These are phyloP conservation scores for Gymnopilus junonius DNA, from an alignment of 768 basidiomycete species.

Conservation along the genomic window DNA sequence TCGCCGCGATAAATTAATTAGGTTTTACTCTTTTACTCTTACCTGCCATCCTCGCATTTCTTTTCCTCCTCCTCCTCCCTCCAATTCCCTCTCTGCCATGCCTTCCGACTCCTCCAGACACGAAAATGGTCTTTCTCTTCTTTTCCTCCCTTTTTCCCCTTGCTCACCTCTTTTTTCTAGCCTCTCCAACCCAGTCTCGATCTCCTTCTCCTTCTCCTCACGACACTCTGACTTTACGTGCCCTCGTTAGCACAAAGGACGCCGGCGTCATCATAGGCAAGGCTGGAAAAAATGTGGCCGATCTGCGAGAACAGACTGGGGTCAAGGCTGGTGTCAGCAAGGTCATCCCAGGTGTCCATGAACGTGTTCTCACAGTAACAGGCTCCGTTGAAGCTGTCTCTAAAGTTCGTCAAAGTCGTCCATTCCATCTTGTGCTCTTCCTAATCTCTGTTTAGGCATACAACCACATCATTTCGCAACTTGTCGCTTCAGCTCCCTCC, in stretches of 20 bases:
- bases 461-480: slow-evolving; percentile 90
- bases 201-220: slow-evolving; percentile 73
- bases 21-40: slow-evolving; percentile 29
- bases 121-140: slow-evolving; percentile 52
- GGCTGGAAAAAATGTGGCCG: slow-evolving; percentile 96
- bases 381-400: slow-evolving; percentile 93
- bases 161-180: slow-evolving; percentile 37
- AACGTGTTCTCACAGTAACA: slow-evolving; percentile 94
- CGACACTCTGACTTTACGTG: slow-evolving; percentile 87
- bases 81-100: slow-evolving; percentile 53
- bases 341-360: slow-evolving; percentile 96
- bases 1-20: slow-evolving; percentile 21
- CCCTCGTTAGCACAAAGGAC: slow-evolving; percentile 96
- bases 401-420: slow-evolving; percentile 54
- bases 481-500: slow-evolving; percentile 80
- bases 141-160: slow-evolving; percentile 14
- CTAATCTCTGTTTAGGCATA: slow-evolving; percentile 68
- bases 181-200: slow-evolving; percentile 69
- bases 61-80: slow-evolving; percentile 36
- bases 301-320: slow-evolving; percentile 92
- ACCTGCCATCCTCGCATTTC: slow-evolving; percentile 30
- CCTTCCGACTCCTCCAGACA: slow-evolving; percentile 65
- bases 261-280: slow-evolving; percentile 98
- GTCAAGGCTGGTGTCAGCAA: slow-evolving; percentile 99
- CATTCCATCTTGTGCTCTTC: slow-evolving; percentile 14